Percentiles rank a stretch among this genome's conserved stretches.
phyloP scores from a whole-genome alignment of 192 early-diverging fungal species.

The Phlyctochytrium planicorne region DNA sequence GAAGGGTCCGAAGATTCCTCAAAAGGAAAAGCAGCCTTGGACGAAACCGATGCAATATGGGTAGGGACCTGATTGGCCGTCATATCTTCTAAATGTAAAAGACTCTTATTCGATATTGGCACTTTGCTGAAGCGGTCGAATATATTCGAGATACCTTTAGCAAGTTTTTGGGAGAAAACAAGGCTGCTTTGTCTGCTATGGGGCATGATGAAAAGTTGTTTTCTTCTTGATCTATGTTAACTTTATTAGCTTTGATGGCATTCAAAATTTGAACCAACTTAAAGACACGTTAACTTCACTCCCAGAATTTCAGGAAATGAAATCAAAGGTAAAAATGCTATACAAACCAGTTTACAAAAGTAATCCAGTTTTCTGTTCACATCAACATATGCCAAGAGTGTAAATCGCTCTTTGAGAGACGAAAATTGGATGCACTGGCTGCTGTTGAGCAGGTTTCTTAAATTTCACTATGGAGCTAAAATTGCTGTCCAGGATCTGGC shows the following conservation, averaged over 20 bases:
- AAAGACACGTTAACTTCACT: constrained; percentile 80
- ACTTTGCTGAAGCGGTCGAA: constrained; percentile 76
- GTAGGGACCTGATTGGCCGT: constrained; percentile 23
- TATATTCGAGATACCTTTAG: constrained; percentile 73
- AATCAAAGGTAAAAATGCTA: constrained; percentile 43
- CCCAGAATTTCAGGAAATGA: constrained; percentile 85
- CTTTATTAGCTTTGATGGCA: constrained; percentile 40
- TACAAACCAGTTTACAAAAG: constrained; percentile 4
- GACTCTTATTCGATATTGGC: constrained; percentile 71
- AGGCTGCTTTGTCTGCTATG: constrained; percentile 51
- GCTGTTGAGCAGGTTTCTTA: constrained; percentile 78
- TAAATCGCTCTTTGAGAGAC: constrained; percentile 68
- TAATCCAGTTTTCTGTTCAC: constrained; percentile 84
- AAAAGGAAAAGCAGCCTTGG: constrained; percentile 45
- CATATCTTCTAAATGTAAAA: constrained; percentile 2
- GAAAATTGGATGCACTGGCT: constrained; percentile 67
- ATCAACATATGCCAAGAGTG: constrained; percentile 85
- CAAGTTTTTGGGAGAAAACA: constrained; percentile 78
- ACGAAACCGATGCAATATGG: constrained; percentile 79
- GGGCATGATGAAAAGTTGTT: constrained; percentile 13
- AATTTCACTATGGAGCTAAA: constrained; percentile 16
- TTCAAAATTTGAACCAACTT: constrained; percentile 75
- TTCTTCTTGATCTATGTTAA: constrained; percentile 16
- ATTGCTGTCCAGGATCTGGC: constrained; percentile 61
- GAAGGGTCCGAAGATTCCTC: neutral